Conservation (phyloP, 2,329 filamentous ascomycete genomes). For the Colletotrichum sp. region DNA sequence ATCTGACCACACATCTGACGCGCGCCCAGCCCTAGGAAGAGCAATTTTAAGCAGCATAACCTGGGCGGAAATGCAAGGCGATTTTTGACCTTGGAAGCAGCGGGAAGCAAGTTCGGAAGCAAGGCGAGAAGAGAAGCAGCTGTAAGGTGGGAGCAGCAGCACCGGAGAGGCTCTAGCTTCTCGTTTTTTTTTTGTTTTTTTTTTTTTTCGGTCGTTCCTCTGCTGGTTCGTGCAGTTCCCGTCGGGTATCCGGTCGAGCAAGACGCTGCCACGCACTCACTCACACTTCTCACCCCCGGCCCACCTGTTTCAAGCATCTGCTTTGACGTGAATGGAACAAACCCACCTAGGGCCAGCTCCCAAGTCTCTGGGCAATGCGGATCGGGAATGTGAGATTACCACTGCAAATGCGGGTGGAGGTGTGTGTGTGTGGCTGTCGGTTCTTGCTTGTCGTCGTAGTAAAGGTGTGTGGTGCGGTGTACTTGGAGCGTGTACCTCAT, state of each 20-base stretch:
- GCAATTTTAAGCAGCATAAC: background rate
- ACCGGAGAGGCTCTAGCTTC: background rate
- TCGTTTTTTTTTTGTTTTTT: background rate
- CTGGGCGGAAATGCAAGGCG: background rate
- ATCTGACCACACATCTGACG: conserved; percentile 17
- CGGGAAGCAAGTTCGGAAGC: background rate
- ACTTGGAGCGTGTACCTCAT: background rate
- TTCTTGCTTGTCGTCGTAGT: background rate
- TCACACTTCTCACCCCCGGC: background rate
- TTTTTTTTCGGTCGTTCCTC: background rate
- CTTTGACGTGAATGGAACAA: conserved; percentile 20
- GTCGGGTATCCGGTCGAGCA: conserved; percentile 4
- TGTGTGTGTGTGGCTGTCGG: background rate
- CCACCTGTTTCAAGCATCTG: conserved; percentile 22
- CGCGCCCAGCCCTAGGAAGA: conserved; percentile 10
- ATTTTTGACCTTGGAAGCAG: background rate
- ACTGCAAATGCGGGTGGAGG: conserved; percentile 6
- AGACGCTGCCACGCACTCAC: conserved; percentile 16
- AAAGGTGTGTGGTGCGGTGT: background rate
- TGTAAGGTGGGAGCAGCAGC: background rate
- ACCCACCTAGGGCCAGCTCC: background rate
- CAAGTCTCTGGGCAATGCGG: background rate
- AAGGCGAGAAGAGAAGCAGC: background rate
- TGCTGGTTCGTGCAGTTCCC: background rate
- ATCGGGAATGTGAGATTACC: background rate